Conservation (phyloP, 1,284 basidiomycete genomes). For the Ustilago sp. region DNA sequence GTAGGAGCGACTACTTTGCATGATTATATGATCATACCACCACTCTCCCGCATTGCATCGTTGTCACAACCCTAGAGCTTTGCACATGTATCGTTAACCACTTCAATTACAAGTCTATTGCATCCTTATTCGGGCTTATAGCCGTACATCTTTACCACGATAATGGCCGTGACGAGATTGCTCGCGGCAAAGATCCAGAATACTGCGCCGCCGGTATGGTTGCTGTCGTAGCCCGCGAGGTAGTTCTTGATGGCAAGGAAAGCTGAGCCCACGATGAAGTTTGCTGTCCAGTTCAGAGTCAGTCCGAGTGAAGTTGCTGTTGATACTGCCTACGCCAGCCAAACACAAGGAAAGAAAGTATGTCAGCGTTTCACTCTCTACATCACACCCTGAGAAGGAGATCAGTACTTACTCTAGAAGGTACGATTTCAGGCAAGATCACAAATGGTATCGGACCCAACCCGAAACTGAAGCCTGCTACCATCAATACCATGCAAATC, state of each 20-base stretch:
- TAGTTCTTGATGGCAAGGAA: conserved; percentile 85
- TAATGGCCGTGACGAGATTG: conserved; percentile 48
- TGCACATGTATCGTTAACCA: not conserved
- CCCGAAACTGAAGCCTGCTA: conserved; percentile 89
- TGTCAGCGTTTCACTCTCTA: not conserved
- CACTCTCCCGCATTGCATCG: not conserved
- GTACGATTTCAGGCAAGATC: conserved; percentile 90
- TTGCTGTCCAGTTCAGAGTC: conserved; percentile 86
- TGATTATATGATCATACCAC: conserved; percentile 13
- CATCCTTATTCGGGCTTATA: conserved; percentile 29
- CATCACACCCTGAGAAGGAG: no score
- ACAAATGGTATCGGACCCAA: conserved; percentile 93
- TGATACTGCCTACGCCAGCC: conserved; percentile 77
- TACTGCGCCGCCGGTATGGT: conserved; percentile 57
- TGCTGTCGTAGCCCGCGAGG: conserved; percentile 71
- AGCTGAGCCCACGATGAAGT: conserved; percentile 82
- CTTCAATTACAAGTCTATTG: not conserved
- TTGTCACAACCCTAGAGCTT: not conserved
- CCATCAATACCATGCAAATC: conserved; percentile 82
- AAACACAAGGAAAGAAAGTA: not conserved
- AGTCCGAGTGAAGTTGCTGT: conserved; percentile 84
- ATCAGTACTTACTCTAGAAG: conserved; percentile 67
- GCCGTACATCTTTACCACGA: conserved; percentile 47
- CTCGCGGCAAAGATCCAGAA: conserved; percentile 56
- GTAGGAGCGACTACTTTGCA: conserved; percentile 66